A percentile compares a stretch with the other conserved stretches of the same genome.
Conservation (phyloP, 108 stramenopile genomes). For the Licmophora abbreviata region DNA sequence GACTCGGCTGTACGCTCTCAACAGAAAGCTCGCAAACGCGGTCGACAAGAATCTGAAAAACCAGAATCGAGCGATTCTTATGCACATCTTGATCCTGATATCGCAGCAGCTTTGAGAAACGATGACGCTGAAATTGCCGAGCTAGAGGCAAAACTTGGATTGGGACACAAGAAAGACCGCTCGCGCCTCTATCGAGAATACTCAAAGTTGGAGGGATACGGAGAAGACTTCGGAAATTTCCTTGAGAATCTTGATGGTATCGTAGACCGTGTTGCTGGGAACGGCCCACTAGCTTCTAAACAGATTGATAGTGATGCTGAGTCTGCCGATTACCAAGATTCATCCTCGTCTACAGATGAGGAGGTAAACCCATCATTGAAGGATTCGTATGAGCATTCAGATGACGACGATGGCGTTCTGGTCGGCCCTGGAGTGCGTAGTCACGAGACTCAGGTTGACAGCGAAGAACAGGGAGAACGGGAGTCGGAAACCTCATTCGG, state of each 20-base stretch:
- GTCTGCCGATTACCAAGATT: neutral
- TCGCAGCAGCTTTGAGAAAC: conserved; percentile 52
- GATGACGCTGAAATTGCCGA: conserved; percentile 82
- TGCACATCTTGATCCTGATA: conserved; percentile 40
- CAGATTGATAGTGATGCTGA: neutral
- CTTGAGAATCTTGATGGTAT: conserved; percentile 61
- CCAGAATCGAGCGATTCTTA: conserved; percentile 10
- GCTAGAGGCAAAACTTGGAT: conserved; percentile 57
- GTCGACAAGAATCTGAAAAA: neutral
- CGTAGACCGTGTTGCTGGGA: conserved; percentile 9
- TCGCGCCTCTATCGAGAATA: conserved; percentile 58
- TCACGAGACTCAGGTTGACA: conserved; percentile 6
- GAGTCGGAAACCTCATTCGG: conserved; percentile 3
- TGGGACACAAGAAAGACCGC: conserved; percentile 22
- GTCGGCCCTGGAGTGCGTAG: no score
- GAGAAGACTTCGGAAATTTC: conserved; percentile 82
- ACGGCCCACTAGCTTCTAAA: neutral
- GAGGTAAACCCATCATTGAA: conserved; percentile 36
- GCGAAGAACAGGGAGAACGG: conserved; percentile 1
- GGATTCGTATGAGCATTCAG: conserved; percentile 13
- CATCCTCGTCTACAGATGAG: neutral
- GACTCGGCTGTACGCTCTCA: neutral
- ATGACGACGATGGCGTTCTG: conserved; percentile 27
- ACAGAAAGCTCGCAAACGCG: conserved; percentile 3
- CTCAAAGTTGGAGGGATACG: conserved; percentile 76